Evolutionary conservation across 768 basidiomycete genomes (phyloP), one percentile per base, ranked within the genome.

Genomic region (Cystofilobasidium bisporidii): DNA sequence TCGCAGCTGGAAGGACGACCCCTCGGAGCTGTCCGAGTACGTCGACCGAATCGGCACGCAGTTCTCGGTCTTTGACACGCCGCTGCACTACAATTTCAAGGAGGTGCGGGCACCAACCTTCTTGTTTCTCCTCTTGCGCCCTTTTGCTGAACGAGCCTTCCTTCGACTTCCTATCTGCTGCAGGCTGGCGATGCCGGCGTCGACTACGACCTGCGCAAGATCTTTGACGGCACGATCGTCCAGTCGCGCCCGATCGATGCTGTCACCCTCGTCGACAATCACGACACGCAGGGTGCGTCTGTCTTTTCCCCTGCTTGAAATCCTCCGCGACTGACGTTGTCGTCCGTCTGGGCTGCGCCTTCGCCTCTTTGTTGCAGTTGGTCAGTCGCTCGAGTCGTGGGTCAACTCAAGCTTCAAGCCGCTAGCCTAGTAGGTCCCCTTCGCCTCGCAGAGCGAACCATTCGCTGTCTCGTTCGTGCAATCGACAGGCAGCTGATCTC

Each of bases 31-130:
- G 1, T 40, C 36, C 36, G 22, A 36, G 26, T 75, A 75, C 70
- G 57, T 77, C 50, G 77, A 78, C 62, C 62, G 71, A 0, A 71
- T 78, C 32, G 76, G 73, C 61, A 64, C 67, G 40, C 76, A 94
- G 86, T 84, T 87, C 15, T 82, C 91, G 0, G 90, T 94, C 74
- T 96, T 96, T 71, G 92, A 96, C 74, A 89, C 90, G 10, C 89
- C 90, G 24, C 80, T 97, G 26, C 92, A 97, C 74, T 81, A 84
- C 77, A 90, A 89, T 71, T 86, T 93, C 73, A 81, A 86, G 73
- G 80, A 81, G 68, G 92, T 92, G 24, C 38, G 36, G 18, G 4
- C 33, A 57, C 24, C 2, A 14, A 57, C n/a, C n/a, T n/a, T n/a
- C n/a, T n/a, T n/a, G n/a, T n/a, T n/a, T n/a, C n/a, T n/a, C n/a